Base-by-base conservation (phyloP, 106 monocot species). In the Acorus calamus region DNA sequence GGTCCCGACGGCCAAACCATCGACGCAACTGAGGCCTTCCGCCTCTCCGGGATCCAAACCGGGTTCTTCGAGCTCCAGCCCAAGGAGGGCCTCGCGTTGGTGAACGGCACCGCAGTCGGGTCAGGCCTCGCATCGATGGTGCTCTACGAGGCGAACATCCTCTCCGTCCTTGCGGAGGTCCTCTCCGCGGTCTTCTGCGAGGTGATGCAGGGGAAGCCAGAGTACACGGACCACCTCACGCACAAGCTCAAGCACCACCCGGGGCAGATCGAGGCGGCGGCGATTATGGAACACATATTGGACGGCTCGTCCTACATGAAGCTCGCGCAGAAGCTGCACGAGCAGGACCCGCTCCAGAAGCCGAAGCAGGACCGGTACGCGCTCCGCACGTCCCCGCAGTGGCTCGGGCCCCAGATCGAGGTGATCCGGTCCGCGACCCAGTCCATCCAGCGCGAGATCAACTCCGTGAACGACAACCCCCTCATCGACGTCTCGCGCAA, bases 161-260 rank as follows among this genome's bases (percentile, higher is more conserved):
- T 93, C 0, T 75, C 74, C 0, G 62, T 93, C 44, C 64, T 88
- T 4, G 66, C 93, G 0, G 93, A 89, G 74, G 83, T 93, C 5
- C n/a, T 86, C 2, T 93, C 93, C 0, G 93, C 88, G 0, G 47
- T 93, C 6, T 93, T 93, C 61, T 85, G 85, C 66, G 93, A 93
- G 65, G 88, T 83, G 14, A 93, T 93, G 93, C 75, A 94, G 49
- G 94, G 94, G 13, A 94, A 90, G 67, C 94, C 89, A 0, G 94
- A 94, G 80, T 93, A 54, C 69, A 89, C 93, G 8, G 93, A 93
- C 71, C 93, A 93, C 71, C 67, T 93, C 44, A 93, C 93, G 8
- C 93, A 93, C 66, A 93, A 89, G 68, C 68, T 93, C 7, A 93
- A 93, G 61, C 93, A 93, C 79, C 93, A 93, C 52, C 93, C 93